A percentile compares a stretch with the other conserved stretches of the same genome.
Evolutionary conservation across 192 early-diverging fungal species (phyloP).

Genomic region (Radiomyces spectabilis): DNA sequence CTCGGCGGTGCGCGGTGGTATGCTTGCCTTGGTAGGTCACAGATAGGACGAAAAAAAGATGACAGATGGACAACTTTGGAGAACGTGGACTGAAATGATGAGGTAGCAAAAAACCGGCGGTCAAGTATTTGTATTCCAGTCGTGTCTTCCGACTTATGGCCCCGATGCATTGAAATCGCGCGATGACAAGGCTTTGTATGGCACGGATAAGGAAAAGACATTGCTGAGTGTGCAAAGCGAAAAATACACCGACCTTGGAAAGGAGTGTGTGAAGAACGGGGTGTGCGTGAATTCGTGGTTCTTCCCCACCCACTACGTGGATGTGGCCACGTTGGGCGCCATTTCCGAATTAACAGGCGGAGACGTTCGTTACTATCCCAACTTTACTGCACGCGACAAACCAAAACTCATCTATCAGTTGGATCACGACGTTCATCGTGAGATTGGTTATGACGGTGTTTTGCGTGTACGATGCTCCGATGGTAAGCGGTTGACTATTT

Average conservation of each 20-base stretch:
- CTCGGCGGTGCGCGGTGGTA: slow-evolving; percentile 73
- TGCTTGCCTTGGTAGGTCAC: slow-evolving; percentile 59
- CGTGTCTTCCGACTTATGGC: slow-evolving; percentile 78
- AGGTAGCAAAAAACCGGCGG: slow-evolving; percentile 67
- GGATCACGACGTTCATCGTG: slow-evolving; percentile 57
- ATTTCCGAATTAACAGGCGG: slow-evolving; percentile 85
- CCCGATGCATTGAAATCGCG: slow-evolving; percentile 81
- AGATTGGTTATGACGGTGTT: slow-evolving; percentile 84
- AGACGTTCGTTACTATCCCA: slow-evolving; percentile 72
- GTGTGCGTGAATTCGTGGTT: slow-evolving; percentile 85
- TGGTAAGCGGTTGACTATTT: slow-evolving; percentile 41
- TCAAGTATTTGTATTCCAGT: slow-evolving; percentile 84
- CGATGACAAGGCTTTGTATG: slow-evolving; percentile 84
- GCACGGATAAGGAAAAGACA: slow-evolving; percentile 87
- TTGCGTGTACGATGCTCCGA: slow-evolving; percentile 88
- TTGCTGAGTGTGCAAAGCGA: slow-evolving; percentile 82
- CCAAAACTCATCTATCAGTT: slow-evolving; percentile 70
- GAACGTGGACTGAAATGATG: not conserved
- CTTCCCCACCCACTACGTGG: slow-evolving; percentile 84
- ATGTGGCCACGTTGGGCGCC: slow-evolving; percentile 78
- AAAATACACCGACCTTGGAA: slow-evolving; percentile 80
- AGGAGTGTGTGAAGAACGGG: slow-evolving; percentile 75
- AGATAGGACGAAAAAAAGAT: not conserved
- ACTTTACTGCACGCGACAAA: slow-evolving; percentile 78
- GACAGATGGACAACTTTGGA: too few species aligned